Base-by-base conservation (phyloP, 164 flowering plant species). In the Berberis vulgaris region DNA sequence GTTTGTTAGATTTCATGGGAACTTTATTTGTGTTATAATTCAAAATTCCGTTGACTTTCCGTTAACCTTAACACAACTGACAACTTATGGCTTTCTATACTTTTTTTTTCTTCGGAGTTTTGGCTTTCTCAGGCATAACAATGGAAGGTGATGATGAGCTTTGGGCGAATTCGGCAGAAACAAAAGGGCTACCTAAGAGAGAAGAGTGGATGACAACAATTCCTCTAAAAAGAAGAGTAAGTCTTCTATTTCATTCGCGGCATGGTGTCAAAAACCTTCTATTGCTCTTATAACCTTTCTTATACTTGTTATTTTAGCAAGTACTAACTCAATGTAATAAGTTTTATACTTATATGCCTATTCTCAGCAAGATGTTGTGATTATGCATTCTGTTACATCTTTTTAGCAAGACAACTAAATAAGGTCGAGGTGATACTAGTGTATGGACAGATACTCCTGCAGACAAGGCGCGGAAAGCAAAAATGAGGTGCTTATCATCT, bases 181-280 rank as follows among this genome's bases (percentile, higher is more conserved):
- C 70, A 38, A 82, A 84, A 59, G 80, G 47, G 46, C 81, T 76
- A 68, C 86, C 77, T 46, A 72, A 69, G 71, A 82, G 98, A 68
- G 98, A 93, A 43, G 98, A 93, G 76, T 93, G 98, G 98, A 93
- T 93, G 97, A 93, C 97, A 55, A 77, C 88, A 12, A 72, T 90
- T 45, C 97, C 26, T 26, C 26, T 26, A 26, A 26, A 26, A 26
- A 26, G 26, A 26, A 26, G 26, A 26, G 26, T 26, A 26, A 26
- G 26, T 26, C 26, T 26, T 26, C 26, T 26, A 26, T 26, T 26
- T 26, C 26, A 26, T 26, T 97, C 67, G 97, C 97, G 43, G 98
- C 90, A 71, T 76, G 96, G 73, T 86, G 83, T 73, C 93, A 88
- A 83, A 65, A 73, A 11, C 40, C 47, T 26, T 26, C 26, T 26